Conservation (phyloP, 139 green algal genomes). For the Tetratostichococcus sp. region DNA sequence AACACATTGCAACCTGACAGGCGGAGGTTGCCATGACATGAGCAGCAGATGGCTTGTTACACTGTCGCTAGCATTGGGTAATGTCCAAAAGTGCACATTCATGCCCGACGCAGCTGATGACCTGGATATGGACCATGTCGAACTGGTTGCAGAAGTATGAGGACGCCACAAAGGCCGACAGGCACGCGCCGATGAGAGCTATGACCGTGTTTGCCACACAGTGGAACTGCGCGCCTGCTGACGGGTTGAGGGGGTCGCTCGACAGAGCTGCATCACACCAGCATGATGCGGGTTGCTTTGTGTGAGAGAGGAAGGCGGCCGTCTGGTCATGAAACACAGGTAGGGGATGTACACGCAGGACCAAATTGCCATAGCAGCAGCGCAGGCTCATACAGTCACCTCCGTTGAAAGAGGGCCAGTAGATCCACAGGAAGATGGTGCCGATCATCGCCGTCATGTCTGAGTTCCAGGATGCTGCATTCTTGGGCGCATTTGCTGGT, state of each 20-base stretch:
- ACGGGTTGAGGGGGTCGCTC: not conserved
- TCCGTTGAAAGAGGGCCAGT: slow-evolving; percentile 29
- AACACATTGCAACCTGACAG: too few relatives aligned
- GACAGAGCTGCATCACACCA: not conserved
- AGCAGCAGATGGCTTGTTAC: too few relatives aligned
- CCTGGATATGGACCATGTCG: slow-evolving; percentile 32
- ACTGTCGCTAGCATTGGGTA: too few relatives aligned
- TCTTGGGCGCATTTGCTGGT: slow-evolving; percentile 22
- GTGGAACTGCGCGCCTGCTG: slow-evolving; percentile 33
- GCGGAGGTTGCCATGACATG: too few relatives aligned
- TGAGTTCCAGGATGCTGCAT: slow-evolving; percentile 22
- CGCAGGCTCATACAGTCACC: not conserved
- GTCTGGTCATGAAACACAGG: too few relatives aligned
- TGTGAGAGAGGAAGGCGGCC: too few relatives aligned
- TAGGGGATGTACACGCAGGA: not conserved
- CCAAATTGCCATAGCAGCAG: not conserved
- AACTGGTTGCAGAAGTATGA: slow-evolving; percentile 30
- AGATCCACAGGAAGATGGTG: slow-evolving; percentile 48
- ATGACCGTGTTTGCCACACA: slow-evolving; percentile 59
- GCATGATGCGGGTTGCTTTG: too few relatives aligned
- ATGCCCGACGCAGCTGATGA: not conserved
- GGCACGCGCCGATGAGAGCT: slow-evolving; percentile 35
- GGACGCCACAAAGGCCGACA: slow-evolving; percentile 42
- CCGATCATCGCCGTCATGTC: slow-evolving; percentile 52
- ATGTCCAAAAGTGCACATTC: too few relatives aligned